Percentiles rank a stretch among this genome's conserved stretches.
These are phyloP conservation scores for Tylopilus vinaceipallidus DNA, from an alignment of 768 basidiomycete species.

Conservation along the genomic window DNA sequence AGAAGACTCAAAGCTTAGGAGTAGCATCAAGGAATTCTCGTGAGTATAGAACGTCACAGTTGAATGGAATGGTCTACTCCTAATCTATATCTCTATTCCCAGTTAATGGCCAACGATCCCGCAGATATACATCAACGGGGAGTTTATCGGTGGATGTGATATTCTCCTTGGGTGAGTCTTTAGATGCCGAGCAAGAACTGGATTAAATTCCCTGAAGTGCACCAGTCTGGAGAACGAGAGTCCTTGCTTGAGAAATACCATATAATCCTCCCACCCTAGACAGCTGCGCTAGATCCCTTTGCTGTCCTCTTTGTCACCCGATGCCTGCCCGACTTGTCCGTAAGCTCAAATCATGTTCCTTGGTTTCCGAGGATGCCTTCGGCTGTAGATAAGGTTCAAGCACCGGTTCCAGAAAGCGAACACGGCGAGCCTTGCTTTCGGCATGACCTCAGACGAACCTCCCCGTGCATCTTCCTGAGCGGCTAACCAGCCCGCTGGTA, in stretches of 20 bases:
- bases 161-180: conserved; percentile 88
- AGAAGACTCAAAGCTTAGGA: conserved; percentile 79
- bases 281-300: no score
- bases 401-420: no score
- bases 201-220: conserved; percentile 58
- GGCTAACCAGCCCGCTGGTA: no score
- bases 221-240: conserved; percentile 93
- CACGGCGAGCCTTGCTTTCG: no score
- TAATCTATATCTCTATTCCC: neutral
- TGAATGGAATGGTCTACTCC: neutral
- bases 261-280: no score
- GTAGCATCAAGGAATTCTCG: conserved; percentile 95
- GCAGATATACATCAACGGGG: conserved; percentile 91
- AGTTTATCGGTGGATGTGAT: conserved; percentile 97
- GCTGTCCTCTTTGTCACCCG: no score
- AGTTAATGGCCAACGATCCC: conserved; percentile 99
- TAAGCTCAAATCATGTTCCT: no score
- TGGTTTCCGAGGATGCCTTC: no score
- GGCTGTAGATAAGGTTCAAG: no score
- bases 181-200: neutral
- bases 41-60: conserved; percentile 45
- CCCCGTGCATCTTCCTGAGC: no score
- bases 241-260: conserved; percentile 69
- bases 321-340: no score
- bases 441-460: no score